Evolutionary conservation across 495 filamentous ascomycete genomes (phyloP), one percentile per base, ranked within the genome.

Genomic region (Neurospora sp.): DNA sequence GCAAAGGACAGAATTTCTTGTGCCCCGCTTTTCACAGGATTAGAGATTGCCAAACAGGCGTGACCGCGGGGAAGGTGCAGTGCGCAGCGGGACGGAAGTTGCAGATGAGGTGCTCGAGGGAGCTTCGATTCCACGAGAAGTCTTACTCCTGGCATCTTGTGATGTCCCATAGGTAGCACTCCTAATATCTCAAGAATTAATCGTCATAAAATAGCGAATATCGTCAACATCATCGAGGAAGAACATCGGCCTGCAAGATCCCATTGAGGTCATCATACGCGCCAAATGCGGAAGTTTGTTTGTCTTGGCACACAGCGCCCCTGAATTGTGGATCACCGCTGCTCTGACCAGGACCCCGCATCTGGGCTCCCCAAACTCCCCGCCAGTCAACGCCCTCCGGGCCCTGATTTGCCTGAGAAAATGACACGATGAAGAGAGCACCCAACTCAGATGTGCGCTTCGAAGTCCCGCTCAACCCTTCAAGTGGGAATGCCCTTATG

Each of bases 381-480:
- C 48, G 20, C 20, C 48, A 20, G 48, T 59, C 48, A 59, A 27
- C 20, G 20, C 20, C 1, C 3, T 65, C 53, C 27, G 22, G 6
- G 53, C 2, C 10, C 53, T 65, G 53, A 6, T 65, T 27, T 61
- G 27, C 12, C 27, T 27, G 27, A 16, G 12, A 31, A 27, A 61
- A 6, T 61, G 27, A 31, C 53, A 61, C 6, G 2, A 16, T 81
- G 18, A 74, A 70, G 16, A 68, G 72, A 68, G 71, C 74, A 65
- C 72, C 12, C 27, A 70, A 42, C 42, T 74, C 71, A n/a, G 76
- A 72, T 40, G 72, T 78, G 68, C 75, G 45, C n/a, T 78, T 75
- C 44, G 75, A 70, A 41, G 75, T 76, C 41, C 74, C 80, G 18
- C 75, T 78, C n/a, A 80, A 80, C 40, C 65, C 75, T 38, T 59